Base-by-base conservation (phyloP, 306 rosid species). In the Citrullus amarus region DNA sequence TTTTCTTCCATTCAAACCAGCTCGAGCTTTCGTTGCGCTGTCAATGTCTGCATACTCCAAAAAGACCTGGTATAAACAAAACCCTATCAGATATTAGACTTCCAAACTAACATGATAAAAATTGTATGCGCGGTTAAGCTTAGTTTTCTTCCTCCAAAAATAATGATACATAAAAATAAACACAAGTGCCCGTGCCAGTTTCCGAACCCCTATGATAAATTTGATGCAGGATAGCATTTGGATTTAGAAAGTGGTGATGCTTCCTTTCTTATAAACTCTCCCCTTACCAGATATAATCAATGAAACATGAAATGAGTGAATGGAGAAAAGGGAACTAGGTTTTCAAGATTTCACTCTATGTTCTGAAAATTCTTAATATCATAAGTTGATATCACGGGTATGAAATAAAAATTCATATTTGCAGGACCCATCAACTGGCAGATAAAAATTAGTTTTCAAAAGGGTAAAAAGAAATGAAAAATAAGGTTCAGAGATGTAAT, bases 21-120 rank as follows among this genome's bases (percentile, higher is more conserved):
- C 56, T 6, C 93, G 92, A 30, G 97, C 99, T 84, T 96, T 96
- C 6, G 92, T 79, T 55, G 99, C 87, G 30, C 98, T 90, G 28
- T 95, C 97, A 1, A 83, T 72, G 79, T 95, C 99, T 5, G 79
- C 93, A 74, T 95, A 95, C 91, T 95, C 97, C 86, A 95, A 82
- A 88, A 92, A 95, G 75, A 95, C 99, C 99, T 95, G 78, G 15
- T 34, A 34, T 9, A 17, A 1, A 48, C 15, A 69, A 43, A 69
- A 15, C 36, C 56, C 38, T n/a, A 38, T 12, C 20, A 0, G 36
- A 28, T 5, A 72, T 72, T 16, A 51, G 48, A 72, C 6, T 72
- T 12, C 22, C 60, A 50, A 25, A 17, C 8, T 34, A 73, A 67
- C 28, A 70, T 70, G 6, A 6, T 1, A 22, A 5, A 70, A 70